phyloP scores from a whole-genome alignment of 768 basidiomycete genomes.

The Mrakia hoshinonis region DNA sequence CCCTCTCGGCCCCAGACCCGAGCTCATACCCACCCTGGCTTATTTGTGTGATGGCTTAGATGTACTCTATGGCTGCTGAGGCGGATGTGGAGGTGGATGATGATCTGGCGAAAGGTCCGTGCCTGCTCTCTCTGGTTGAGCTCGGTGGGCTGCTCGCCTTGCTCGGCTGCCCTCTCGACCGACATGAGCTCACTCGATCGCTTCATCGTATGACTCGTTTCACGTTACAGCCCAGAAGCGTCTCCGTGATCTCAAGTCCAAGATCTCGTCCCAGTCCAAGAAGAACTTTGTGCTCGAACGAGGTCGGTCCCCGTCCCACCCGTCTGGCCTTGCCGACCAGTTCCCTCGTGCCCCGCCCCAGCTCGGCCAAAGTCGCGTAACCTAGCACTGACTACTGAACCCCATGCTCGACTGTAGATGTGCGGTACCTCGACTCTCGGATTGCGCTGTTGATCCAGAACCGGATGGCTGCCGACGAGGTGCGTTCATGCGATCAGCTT shows the following conservation, averaged over 20 bases:
- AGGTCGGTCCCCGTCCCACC: background rate
- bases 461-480: constrained; percentile 92
- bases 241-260: constrained; percentile 84
- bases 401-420: too few species aligned
- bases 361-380: background rate
- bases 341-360: background rate
- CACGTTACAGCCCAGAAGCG: constrained; percentile 76
- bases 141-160: too few species aligned
- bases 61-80: constrained; percentile 97
- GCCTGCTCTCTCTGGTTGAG: constrained; percentile 6
- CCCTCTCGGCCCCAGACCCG: background rate
- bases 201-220: background rate
- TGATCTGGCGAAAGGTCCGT: constrained; percentile 82
- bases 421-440: constrained; percentile 92
- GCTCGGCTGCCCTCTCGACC: constrained; percentile 14
- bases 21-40: background rate
- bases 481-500: constrained; percentile 38
- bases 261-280: constrained; percentile 97
- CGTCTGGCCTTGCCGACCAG: background rate
- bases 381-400: too few species aligned
- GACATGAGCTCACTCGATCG: background rate
- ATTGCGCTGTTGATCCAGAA: constrained; percentile 98
- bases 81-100: constrained; percentile 98
- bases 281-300: constrained; percentile 99
- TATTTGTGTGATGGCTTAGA: constrained; percentile 27